phyloP scores from a whole-genome alignment of 805 yeast genomes.

The Jamesozyma piceae region DNA sequence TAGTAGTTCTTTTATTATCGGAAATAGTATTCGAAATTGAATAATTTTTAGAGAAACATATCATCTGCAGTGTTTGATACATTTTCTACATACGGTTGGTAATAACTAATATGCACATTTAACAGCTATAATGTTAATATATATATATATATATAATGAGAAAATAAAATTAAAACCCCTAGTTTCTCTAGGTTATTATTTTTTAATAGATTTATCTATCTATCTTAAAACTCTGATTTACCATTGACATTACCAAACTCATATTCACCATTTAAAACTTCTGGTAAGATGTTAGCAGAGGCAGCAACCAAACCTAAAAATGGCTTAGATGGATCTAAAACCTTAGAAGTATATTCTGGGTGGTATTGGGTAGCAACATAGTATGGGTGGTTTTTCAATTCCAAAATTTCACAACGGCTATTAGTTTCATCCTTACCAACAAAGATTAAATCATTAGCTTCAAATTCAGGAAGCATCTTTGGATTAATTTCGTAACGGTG shows the following conservation, averaged over 20 bases:
- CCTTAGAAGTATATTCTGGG: conserved; percentile 95
- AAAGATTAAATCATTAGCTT: conserved; percentile 69
- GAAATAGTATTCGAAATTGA: too few species aligned
- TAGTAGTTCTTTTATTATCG: too few species aligned
- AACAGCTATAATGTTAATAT: background rate
- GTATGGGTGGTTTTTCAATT: conserved; percentile 78
- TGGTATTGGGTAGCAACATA: conserved; percentile 95
- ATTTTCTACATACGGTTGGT: background rate
- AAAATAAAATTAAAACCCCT: background rate
- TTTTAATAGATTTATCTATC: background rate
- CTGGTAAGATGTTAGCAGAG: conserved; percentile 70
- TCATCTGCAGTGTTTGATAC: too few species aligned
- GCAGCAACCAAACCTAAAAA: conserved; percentile 96
- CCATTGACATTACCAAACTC: conserved; percentile 10
- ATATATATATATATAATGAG: background rate
- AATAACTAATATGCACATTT: background rate
- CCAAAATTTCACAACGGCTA: conserved; percentile 89
- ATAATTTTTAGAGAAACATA: too few species aligned
- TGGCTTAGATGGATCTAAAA: conserved; percentile 92
- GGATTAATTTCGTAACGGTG: conserved; percentile 98
- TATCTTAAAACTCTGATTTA: conserved; percentile 6
- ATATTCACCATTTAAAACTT: conserved; percentile 39
- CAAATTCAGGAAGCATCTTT: conserved; percentile 57
- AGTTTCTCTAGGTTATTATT: background rate
- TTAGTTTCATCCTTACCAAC: conserved; percentile 90